Evolutionary conservation across 176 grass and related monocot genomes (phyloP), one percentile per base, ranked within the genome.

Genomic region (Cenchrus fungigraminus): DNA sequence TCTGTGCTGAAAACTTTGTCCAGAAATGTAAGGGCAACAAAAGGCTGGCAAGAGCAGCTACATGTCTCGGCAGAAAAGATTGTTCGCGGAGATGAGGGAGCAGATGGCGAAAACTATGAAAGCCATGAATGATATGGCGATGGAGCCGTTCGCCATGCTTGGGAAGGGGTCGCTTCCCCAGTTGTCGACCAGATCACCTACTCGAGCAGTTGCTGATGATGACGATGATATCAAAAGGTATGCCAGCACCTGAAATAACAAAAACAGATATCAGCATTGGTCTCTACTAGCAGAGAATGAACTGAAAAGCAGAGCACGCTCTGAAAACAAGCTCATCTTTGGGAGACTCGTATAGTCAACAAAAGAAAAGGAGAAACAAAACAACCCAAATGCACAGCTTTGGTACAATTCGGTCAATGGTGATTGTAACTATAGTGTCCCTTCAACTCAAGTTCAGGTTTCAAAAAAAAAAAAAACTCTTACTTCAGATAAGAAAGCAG

Each of bases 161-260:
- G 97, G 94, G 51, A 99, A 99, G 55, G 90, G 69, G 34, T 99
- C 97, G 0, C 29, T 96, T 51, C 97, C 97, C 97, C 94, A 99
- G 91, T 99, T 96, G 74, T 89, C 74, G 0, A 96, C 75, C 94
- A 92, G 91, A 44, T 99, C 94, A 2, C 51, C 62, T 68, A 91
- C 88, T 61, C 97, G 86, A 44, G 91, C 91, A 25, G 90, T 99
- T 20, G 97, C 97, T 60, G 97, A 92, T 29, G 97, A 99, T 1
- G 90, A 94, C 0, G 97, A 88, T 9, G 97, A 99, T 74, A 99
- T 96, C 86, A 99, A 51, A 66, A 99, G 93, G 90, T 99, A 96
- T 71, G 97, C 84, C 10, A 99, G 32, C 47, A 90, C 72, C 91
- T 98, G 82, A 60, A 85, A 40, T 40, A 40, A 3, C 1, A 40